phyloP scores from a whole-genome alignment of 805 yeast genomes.

The Saccharomycopsis guyanensis region DNA sequence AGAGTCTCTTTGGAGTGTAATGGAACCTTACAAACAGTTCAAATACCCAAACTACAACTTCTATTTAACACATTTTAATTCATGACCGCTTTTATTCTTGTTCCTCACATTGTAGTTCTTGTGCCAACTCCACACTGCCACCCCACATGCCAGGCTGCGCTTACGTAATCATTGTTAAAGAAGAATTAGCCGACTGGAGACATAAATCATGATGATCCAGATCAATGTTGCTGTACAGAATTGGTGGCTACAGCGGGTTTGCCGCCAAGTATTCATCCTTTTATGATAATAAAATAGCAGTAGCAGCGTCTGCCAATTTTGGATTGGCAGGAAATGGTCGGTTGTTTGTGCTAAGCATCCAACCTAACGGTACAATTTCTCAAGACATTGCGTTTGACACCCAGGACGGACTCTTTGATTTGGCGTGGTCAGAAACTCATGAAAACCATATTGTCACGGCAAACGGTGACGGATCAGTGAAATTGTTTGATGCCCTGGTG shows the following conservation, averaged over 20 bases:
- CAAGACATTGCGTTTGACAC: constrained; percentile 66
- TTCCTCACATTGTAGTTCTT: too few relatives aligned
- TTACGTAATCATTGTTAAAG: too few relatives aligned
- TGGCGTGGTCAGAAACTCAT: constrained; percentile 85
- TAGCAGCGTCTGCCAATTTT: constrained; percentile 85
- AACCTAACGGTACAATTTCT: constrained; percentile 52
- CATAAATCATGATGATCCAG: too few relatives aligned
- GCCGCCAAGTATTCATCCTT: constrained; percentile 86
- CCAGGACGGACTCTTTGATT: constrained; percentile 85
- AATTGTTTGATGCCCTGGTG: constrained; percentile 68
- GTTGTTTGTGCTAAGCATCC: constrained; percentile 61
- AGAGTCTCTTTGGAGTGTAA: neutral
- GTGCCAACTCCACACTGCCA: too few relatives aligned
- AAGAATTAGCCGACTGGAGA: too few relatives aligned
- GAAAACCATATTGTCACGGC: constrained; percentile 81
- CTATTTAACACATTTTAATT: too few relatives aligned
- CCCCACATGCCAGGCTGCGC: too few relatives aligned
- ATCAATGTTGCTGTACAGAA: constrained; percentile 73
- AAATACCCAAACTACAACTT: too few relatives aligned
- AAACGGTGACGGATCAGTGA: constrained; percentile 84
- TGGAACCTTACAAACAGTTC: too few relatives aligned
- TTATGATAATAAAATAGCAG: constrained; percentile 82
- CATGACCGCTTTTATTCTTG: too few relatives aligned
- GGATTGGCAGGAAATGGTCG: constrained; percentile 94
- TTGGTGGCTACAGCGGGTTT: constrained; percentile 80